Evolutionary conservation across 129 eudicot species (phyloP), one percentile per base, ranked within the genome.

Genomic region (Saussurea involucrata): DNA sequence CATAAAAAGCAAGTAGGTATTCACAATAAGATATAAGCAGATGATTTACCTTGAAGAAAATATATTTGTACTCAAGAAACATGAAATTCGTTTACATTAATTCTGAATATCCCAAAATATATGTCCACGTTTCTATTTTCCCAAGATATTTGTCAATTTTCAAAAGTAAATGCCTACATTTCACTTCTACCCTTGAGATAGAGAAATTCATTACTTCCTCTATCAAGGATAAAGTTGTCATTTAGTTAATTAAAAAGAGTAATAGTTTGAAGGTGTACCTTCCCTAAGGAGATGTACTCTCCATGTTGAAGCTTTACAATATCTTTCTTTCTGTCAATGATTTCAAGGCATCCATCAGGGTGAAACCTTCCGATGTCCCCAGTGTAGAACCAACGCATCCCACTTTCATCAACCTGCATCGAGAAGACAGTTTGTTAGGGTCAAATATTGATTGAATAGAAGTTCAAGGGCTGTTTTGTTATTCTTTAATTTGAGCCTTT

Each of bases 221-320:
- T 53, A 53, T 53, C 61, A 53, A 17, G 21, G 3, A 53, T 5
- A 53, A 46, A 46, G 15, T 46, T 46, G 58, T 46, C 58, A 15
- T 15, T 15, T 46, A 46, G 20, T 44, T 44, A 44, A 44, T 15
- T 13, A 46, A 46, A 44, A 46, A n/a, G 18, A 15, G 58, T 46
- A 46, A 46, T 3, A 29, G 71, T 11, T 20, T 55, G 1, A 64
- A 63, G 31, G 42, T 49, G 21, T 66, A 95, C 98, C 98, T 95
- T 95, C 9, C 98, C 98, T 18, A 95, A 92, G 69, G 98, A 95
- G 66, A 95, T 83, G 81, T 91, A 91, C 66, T 95, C 98, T 76
- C 98, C 98, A 72, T 95, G 98, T 85, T 95, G 98, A 80, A 95
- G 98, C 79, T 95, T 95, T 55, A 95, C 98, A 71, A 95, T 89